A percentile compares a stretch with the other conserved stretches of the same genome.
These are phyloP conservation scores for Aspergillus fumigatiaffinis DNA, from an alignment of 2,329 filamentous ascomycete genomes.

Conservation along the genomic window DNA sequence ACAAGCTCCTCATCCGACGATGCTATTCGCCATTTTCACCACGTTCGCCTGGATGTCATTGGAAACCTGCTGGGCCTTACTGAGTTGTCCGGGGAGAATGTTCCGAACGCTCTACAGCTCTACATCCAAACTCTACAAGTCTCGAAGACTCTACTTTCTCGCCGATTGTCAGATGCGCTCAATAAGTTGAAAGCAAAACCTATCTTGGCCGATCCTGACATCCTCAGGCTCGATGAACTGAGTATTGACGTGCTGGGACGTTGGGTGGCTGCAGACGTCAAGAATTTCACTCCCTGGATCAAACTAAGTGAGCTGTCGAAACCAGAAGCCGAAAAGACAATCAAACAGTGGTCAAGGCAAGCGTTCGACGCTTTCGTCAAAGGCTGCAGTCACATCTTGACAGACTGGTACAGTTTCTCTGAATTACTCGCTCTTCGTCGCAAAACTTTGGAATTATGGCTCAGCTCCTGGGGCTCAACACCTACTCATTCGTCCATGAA, in stretches of 20 bases:
- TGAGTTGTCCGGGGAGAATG: slow-evolving; percentile 46
- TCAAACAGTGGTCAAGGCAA: slow-evolving; percentile 61
- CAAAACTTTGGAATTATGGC: slow-evolving; percentile 69
- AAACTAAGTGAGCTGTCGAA: slow-evolving; percentile 71
- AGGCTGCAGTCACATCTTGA: slow-evolving; percentile 60
- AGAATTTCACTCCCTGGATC: slow-evolving; percentile 82
- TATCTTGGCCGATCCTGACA: slow-evolving; percentile 66
- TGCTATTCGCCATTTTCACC: slow-evolving; percentile 72
- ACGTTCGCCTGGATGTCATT: slow-evolving; percentile 67
- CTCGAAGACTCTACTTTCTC: slow-evolving; percentile 71
- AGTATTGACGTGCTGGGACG: slow-evolving; percentile 71
- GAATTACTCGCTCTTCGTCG: slow-evolving; percentile 67
- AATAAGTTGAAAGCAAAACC: slow-evolving; percentile 64
- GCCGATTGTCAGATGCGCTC: slow-evolving; percentile 66
- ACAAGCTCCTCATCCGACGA: slow-evolving; percentile 77
- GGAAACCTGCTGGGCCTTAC: slow-evolving; percentile 55
- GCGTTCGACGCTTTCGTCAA: slow-evolving; percentile 58
- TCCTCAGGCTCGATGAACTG: slow-evolving; percentile 65
- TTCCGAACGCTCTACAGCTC: slow-evolving; percentile 64
- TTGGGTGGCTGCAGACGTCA: slow-evolving; percentile 80
- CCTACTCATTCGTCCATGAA: slow-evolving; percentile 49
- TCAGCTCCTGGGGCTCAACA: slow-evolving; percentile 64
- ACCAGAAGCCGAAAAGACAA: slow-evolving; percentile 56
- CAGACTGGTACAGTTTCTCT: slow-evolving; percentile 61
- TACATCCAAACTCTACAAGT: slow-evolving; percentile 75